phyloP scores from a whole-genome alignment of 2,329 filamentous ascomycete genomes.

The Colletotrichum echinochloae region DNA sequence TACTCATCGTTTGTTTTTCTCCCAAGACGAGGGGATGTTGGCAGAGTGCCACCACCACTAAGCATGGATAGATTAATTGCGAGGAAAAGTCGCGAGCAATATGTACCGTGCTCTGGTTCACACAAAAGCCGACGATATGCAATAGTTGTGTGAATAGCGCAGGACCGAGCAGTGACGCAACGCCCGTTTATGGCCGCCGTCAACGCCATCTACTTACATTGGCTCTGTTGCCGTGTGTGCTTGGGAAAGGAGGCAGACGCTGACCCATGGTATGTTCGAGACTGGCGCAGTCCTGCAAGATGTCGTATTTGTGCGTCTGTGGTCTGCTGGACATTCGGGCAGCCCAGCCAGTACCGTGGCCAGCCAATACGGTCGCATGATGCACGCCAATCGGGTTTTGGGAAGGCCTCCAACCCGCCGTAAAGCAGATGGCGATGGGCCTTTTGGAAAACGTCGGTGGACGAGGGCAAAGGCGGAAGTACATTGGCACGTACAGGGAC shows the following conservation, averaged over 20 bases:
- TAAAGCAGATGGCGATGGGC: neutral
- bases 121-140: constrained; percentile 20
- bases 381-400: constrained; percentile 1
- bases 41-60: constrained; percentile 10
- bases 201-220: constrained; percentile 30
- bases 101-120: constrained; percentile 8
- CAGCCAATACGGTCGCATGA: neutral
- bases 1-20: neutral
- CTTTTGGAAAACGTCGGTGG: neutral
- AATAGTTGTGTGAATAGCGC: constrained; percentile 33
- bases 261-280: constrained; percentile 18
- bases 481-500: constrained; percentile 28
- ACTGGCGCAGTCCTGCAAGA: constrained; percentile 31
- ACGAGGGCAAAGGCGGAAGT: constrained; percentile 21
- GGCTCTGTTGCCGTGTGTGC: constrained; percentile 28
- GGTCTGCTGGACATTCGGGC: neutral
- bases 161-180: constrained; percentile 17
- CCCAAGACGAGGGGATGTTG: neutral
- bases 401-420: constrained; percentile 21
- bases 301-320: constrained; percentile 34
- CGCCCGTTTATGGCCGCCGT: constrained; percentile 33
- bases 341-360: neutral
- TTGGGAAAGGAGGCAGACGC: constrained; percentile 1
- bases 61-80: constrained; percentile 6
- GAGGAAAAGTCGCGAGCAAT: constrained; percentile 7